Base-by-base conservation (phyloP, 2,329 filamentous ascomycete genomes). In the Claviceps paspali region DNA sequence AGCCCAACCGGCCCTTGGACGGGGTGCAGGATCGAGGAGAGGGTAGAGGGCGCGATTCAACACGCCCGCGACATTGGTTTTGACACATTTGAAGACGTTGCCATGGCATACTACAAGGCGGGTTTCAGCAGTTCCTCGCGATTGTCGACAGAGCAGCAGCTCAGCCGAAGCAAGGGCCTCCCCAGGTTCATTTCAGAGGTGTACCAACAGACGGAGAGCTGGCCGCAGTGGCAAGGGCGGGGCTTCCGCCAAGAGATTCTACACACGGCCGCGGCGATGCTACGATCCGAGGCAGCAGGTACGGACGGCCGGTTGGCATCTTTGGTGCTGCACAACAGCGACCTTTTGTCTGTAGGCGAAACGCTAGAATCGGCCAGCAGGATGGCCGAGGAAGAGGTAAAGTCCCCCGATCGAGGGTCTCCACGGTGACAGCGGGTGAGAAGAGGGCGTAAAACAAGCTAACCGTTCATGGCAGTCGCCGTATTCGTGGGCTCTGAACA, bases 241-340 rank as follows among this genome's bases (percentile, higher is more conserved):
- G 50, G 45, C 1, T 51, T 53, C 30, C 43, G 49, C 6, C 48
- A 52, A 4, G 49, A 53, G 32, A 44, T 52, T n/a, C 39, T 53
- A 14, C 47, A 47, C 24, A 46, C 45, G 2, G 45, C 46, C 22
- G 44, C 49, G 29, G 21, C 41, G 0, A 47, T 49, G 41, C 33
- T 52, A 14, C 29, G 29, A 5, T 40, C 43, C 2, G 49, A 52
- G 24, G 26, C 43, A 2, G 33, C 39, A 1, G 14, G 26, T 12
- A 38, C 29, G 4, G 39, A 36, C 1, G 9, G 15, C 21, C 26
- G 28, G 2, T 28, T 50, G 10, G 19, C 45, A 23, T 35, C 44
- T 11, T 42, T 41, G n/a, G n/a, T n/a, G 5, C 22, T 53, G 4
- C 24, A 50, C 0, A 43, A 49, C 26, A 6, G 26, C 36, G 14